These are phyloP conservation scores for Penicillium paxilli DNA, from an alignment of 495 filamentous ascomycete species.

Conservation along the genomic window DNA sequence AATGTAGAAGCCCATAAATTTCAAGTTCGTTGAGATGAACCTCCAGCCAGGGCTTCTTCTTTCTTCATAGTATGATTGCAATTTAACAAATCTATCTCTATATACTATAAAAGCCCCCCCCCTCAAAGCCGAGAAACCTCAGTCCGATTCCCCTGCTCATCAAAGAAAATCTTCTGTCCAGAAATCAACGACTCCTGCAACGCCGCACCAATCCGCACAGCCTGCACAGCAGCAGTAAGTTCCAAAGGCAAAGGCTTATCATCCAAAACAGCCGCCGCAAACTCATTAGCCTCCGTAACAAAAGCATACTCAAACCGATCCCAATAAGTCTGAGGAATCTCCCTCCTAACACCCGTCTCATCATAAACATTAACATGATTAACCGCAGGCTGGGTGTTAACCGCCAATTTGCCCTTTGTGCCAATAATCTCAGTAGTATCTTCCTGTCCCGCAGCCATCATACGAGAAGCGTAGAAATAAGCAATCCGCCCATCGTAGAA, in stretches of 20 bases:
- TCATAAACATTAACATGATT: slow-evolving; percentile 56
- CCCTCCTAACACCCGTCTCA: slow-evolving; percentile 46
- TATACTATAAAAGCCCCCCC: background rate
- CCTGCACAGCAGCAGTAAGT: slow-evolving; percentile 54
- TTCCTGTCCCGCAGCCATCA: slow-evolving; percentile 63
- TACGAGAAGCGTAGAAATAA: slow-evolving; percentile 57
- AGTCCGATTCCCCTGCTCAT: slow-evolving; percentile 45
- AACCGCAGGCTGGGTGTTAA: slow-evolving; percentile 53
- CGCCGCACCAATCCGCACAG: slow-evolving; percentile 59
- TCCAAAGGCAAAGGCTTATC: slow-evolving; percentile 52
- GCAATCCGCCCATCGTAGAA: slow-evolving; percentile 60
- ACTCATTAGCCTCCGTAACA: slow-evolving; percentile 63
- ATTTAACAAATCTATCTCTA: background rate
- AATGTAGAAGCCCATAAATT: too few relatives aligned
- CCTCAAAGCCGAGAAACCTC: slow-evolving; percentile 16
- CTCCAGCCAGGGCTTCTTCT: too few relatives aligned
- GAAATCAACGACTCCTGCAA: slow-evolving; percentile 58
- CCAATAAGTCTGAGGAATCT: slow-evolving; percentile 60
- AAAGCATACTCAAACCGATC: slow-evolving; percentile 64
- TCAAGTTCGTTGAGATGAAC: too few relatives aligned
- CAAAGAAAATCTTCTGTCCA: slow-evolving; percentile 60
- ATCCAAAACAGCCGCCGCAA: slow-evolving; percentile 55
- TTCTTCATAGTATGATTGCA: background rate
- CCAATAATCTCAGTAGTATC: slow-evolving; percentile 65
- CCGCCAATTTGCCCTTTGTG: slow-evolving; percentile 57